phyloP scores from a whole-genome alignment of 495 filamentous ascomycete species.

The Daldinia childiae region DNA sequence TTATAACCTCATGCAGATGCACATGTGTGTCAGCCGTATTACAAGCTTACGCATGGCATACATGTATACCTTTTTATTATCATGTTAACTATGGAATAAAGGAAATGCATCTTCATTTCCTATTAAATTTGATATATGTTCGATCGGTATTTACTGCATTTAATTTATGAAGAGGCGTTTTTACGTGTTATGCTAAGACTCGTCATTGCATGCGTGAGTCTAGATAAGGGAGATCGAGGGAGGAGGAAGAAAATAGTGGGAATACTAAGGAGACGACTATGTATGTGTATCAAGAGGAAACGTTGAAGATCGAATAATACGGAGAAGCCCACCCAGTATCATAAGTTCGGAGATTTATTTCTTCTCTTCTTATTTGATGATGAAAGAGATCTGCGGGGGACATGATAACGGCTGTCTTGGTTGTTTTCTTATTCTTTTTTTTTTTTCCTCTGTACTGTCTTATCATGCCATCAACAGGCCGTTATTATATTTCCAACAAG shows the following conservation, averaged over 20 bases:
- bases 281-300: constrained; percentile 9
- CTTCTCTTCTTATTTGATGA: constrained; percentile 25
- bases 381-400: constrained; percentile 32
- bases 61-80: not conserved
- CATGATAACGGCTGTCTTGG: constrained; percentile 11
- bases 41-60: constrained; percentile 2
- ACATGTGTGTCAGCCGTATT: not conserved
- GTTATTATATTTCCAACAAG: constrained; percentile 3
- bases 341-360: constrained; percentile 34
- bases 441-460: constrained; percentile 5
- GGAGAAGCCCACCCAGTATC: constrained; percentile 11
- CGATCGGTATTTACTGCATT: not conserved
- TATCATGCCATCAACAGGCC: not conserved
- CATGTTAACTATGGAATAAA: too few relatives aligned
- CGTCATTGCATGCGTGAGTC: not conserved
- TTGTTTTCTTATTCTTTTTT: not conserved
- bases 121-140: not conserved
- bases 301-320: constrained; percentile 19
- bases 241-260: not conserved
- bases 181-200: not conserved
- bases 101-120: not conserved
- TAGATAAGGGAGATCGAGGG: not conserved
- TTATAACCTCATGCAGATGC: constrained; percentile 3
- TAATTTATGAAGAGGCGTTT: not conserved
- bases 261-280: not conserved